phyloP scores from a whole-genome alignment of 2,329 filamentous ascomycete genomes.

The Dothistroma septosporum region DNA sequence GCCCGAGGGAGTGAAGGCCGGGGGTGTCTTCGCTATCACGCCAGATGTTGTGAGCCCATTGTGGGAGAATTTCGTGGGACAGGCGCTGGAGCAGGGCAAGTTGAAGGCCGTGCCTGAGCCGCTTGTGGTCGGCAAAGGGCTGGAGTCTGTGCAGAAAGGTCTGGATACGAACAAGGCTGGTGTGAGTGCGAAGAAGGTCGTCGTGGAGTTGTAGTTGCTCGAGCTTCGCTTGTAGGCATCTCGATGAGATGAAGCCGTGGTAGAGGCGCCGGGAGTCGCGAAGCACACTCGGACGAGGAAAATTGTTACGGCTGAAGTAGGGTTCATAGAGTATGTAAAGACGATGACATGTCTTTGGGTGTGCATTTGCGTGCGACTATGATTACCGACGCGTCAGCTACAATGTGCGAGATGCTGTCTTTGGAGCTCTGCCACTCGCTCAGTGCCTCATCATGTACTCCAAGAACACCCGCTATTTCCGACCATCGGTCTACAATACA shows the following conservation, averaged over 20 bases:
- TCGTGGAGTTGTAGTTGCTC: conserved; percentile 28
- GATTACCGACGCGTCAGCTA: neutral
- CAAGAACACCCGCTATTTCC: neutral
- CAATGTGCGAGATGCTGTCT: neutral
- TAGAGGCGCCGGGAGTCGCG: too few species aligned
- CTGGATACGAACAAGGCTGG: conserved; percentile 32
- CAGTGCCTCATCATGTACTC: neutral
- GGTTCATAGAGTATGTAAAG: too few species aligned
- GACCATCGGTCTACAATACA: conserved; percentile 12
- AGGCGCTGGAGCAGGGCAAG: conserved; percentile 35
- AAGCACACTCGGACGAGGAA: too few species aligned
- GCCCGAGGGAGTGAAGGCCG: conserved; percentile 28
- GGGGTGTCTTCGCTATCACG: conserved; percentile 29
- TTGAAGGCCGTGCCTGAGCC: conserved; percentile 36
- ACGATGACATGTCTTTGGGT: neutral
- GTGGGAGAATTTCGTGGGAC: conserved; percentile 29
- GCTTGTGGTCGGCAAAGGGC: conserved; percentile 38
- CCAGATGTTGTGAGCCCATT: conserved; percentile 23
- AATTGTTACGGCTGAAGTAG: too few species aligned
- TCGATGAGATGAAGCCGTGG: too few species aligned
- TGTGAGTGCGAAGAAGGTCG: conserved; percentile 35
- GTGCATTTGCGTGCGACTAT: neutral
- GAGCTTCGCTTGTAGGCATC: too few species aligned
- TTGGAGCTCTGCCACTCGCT: neutral
- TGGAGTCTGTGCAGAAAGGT: conserved; percentile 32